phyloP scores from a whole-genome alignment of 352 stramenopile species.

The Globisporangium apiculatum region DNA sequence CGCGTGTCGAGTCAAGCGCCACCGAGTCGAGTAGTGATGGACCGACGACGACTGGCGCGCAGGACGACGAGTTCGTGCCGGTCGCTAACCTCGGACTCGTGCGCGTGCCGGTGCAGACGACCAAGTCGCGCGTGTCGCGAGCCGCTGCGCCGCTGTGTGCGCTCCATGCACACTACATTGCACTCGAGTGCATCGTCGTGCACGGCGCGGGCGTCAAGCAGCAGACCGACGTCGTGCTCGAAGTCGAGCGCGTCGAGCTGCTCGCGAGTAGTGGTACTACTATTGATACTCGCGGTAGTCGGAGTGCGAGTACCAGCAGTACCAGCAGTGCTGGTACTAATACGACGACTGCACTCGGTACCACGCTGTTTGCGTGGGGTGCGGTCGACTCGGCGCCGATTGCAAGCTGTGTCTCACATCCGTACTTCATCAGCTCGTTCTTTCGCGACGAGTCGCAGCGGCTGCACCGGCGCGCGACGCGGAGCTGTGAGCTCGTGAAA shows the following conservation, averaged over 20 bases:
- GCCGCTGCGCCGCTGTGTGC: constrained; percentile 51
- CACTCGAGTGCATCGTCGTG: constrained; percentile 36
- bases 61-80: constrained; percentile 52
- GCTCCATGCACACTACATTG: constrained; percentile 43
- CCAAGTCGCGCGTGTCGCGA: constrained; percentile 40
- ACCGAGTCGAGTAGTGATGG: constrained; percentile 7
- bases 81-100: constrained; percentile 82
- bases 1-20: neutral
- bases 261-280: constrained; percentile 17
- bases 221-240: constrained; percentile 49
- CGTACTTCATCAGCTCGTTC: constrained; percentile 72
- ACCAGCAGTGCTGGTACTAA: constrained; percentile 4
- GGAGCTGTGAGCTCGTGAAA: constrained; percentile 69
- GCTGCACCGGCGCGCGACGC: constrained; percentile 34
- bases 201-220: constrained; percentile 18
- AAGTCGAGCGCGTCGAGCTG: constrained; percentile 62
- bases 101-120: constrained; percentile 36
- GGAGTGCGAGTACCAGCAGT: constrained; percentile 7
- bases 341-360: constrained; percentile 17
- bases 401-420: constrained; percentile 54
- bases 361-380: constrained; percentile 33
- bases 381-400: constrained; percentile 29
- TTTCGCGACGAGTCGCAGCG: constrained; percentile 47
- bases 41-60: constrained; percentile 11
- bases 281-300: constrained; percentile 1